A percentile compares a stretch with the other conserved stretches of the same genome.
Evolutionary conservation across 768 basidiomycete species (phyloP).

Genomic region (Serendipita vermifera): DNA sequence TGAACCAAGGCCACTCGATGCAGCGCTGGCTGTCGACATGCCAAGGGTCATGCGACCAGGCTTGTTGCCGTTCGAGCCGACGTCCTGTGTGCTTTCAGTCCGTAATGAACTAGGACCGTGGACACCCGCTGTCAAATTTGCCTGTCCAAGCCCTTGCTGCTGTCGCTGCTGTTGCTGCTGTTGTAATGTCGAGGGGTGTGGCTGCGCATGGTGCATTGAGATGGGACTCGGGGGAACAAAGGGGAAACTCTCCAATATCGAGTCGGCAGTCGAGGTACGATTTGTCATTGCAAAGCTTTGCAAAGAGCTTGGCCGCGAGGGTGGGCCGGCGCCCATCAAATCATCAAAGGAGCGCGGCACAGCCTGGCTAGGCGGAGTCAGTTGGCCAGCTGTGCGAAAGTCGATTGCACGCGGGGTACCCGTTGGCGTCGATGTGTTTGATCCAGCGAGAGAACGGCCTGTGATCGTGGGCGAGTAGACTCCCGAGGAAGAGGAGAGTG

Average conservation of each 20-base stretch:
- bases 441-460: too few species aligned
- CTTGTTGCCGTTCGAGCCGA: conserved; percentile 10
- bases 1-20: conserved; percentile 59
- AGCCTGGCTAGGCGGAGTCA: neutral
- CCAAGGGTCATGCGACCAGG: conserved; percentile 33
- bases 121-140: conserved; percentile 11
- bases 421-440: too few species aligned
- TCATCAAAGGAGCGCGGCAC: conserved; percentile 2
- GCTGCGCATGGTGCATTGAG: conserved; percentile 53
- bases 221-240: conserved; percentile 85
- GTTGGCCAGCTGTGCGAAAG: neutral
- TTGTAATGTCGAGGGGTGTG: conserved; percentile 13
- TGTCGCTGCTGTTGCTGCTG: conserved; percentile 10
- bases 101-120: conserved; percentile 4
- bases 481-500: too few species aligned
- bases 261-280: conserved; percentile 58
- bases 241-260: conserved; percentile 75
- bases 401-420: neutral
- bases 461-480: too few species aligned
- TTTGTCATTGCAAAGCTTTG: too few species aligned
- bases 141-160: neutral
- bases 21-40: conserved; percentile 60
- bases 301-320: too few species aligned
- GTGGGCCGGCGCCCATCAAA: too few species aligned
- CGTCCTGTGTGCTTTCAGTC: conserved; percentile 11